Evolutionary conservation across 1,284 basidiomycete species (phyloP).

Genomic region (Trichosporon ovoides): DNA sequence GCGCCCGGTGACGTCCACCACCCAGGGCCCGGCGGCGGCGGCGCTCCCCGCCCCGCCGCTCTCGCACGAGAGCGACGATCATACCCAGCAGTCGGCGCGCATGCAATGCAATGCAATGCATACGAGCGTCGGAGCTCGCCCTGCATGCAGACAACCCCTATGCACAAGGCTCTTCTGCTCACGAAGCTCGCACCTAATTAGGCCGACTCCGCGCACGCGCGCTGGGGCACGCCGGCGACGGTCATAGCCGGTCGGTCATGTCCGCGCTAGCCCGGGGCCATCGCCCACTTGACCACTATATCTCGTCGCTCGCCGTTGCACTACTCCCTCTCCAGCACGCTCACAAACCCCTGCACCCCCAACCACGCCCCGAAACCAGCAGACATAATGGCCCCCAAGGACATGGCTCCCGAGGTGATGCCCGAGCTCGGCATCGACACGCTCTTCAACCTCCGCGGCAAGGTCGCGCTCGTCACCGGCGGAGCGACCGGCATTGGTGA

Average conservation of each 20-base stretch:
- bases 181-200: no score
- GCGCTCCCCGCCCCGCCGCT: no score
- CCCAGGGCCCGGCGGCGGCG: no score
- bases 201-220: not conserved
- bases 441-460: constrained; percentile 21
- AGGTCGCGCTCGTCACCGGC: constrained; percentile 25
- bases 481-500: constrained; percentile 18
- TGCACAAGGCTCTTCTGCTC: no score
- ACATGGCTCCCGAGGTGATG: constrained; percentile 24
- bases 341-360: not conserved
- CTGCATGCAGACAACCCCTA: no score
- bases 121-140: no score
- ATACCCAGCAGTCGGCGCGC: not conserved
- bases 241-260: constrained; percentile 6
- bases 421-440: constrained; percentile 19
- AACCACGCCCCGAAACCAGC: not conserved
- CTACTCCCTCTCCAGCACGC: not conserved
- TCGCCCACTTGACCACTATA: not conserved
- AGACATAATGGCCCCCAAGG: constrained; percentile 15
- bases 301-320: not conserved
- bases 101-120: not conserved
- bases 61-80: no score
- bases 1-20: no score
- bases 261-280: not conserved
- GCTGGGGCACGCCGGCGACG: not conserved